Percentiles rank a stretch among this genome's conserved stretches.
phyloP scores from a whole-genome alignment of 169 alveolate species.

The Babesia sp. region DNA sequence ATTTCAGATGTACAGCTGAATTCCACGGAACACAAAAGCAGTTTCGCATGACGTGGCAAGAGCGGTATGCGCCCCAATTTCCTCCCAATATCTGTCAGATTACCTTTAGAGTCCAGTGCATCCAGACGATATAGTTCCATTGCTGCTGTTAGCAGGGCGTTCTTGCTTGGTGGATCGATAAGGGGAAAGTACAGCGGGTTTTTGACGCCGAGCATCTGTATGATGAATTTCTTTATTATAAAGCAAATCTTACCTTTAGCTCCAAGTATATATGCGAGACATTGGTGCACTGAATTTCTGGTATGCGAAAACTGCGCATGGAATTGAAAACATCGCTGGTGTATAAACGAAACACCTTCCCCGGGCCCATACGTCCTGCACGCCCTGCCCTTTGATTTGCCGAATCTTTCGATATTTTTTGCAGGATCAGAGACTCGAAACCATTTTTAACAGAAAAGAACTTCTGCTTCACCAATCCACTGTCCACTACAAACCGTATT shows the following conservation, averaged over 20 bases:
- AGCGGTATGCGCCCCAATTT: constrained; percentile 88
- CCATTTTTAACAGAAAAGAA: constrained; percentile 81
- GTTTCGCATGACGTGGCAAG: constrained; percentile 87
- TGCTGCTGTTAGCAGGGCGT: constrained; percentile 77
- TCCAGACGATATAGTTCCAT: constrained; percentile 80
- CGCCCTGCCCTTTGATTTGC: constrained; percentile 95
- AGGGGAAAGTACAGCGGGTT: constrained; percentile 83
- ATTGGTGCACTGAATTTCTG: constrained; percentile 90
- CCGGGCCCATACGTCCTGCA: constrained; percentile 92
- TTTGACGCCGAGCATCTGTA: constrained; percentile 77
- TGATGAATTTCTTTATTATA: not conserved
- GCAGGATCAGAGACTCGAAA: constrained; percentile 82
- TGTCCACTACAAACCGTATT: constrained; percentile 89
- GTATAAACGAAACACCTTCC: constrained; percentile 91
- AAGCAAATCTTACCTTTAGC: constrained; percentile 69
- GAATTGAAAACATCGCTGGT: constrained; percentile 83
- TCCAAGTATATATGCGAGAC: constrained; percentile 86
- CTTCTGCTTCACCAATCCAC: constrained; percentile 89
- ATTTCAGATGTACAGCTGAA: constrained; percentile 87
- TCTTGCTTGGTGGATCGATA: constrained; percentile 85
- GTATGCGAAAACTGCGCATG: constrained; percentile 78
- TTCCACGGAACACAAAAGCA: constrained; percentile 85
- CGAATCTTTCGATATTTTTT: constrained; percentile 88
- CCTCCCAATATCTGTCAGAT: constrained; percentile 64
- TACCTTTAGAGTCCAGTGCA: constrained; percentile 72